Evolutionary conservation across 305 asterid genomes (phyloP).

Genomic region (Vinca major): DNA sequence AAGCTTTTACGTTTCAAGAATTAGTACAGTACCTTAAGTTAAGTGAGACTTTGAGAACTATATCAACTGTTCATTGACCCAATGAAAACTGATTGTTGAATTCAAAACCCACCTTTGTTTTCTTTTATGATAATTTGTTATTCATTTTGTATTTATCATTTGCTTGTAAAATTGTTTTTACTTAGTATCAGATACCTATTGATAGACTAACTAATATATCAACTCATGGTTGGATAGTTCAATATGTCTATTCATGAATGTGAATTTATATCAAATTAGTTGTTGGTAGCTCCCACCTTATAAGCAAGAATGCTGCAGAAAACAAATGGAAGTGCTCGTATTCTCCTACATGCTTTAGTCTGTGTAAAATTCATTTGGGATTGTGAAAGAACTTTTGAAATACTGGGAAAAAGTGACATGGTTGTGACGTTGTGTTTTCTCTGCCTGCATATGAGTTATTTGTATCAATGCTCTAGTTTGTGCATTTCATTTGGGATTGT

Average conservation of each 20-base stretch:
- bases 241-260: conserved; percentile 2
- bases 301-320: conserved; percentile 4
- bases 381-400: neutral
- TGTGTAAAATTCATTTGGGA: neutral
- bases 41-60: conserved; percentile 3
- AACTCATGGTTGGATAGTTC: neutral
- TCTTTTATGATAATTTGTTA: neutral
- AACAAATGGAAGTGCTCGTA: neutral
- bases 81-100: conserved; percentile 1
- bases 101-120: neutral
- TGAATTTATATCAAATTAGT: neutral
- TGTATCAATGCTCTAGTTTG: neutral
- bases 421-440: neutral
- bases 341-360: neutral
- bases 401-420: neutral
- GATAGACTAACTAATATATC: neutral
- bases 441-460: neutral
- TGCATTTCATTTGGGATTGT: too few species aligned
- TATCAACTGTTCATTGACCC: conserved; percentile 2
- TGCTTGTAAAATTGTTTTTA: neutral
- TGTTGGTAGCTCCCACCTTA: neutral
- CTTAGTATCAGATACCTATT: neutral
- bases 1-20: neutral
- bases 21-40: neutral
- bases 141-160: neutral